phyloP scores from a whole-genome alignment of 345 rosid species.

The Pistacia atlantica region DNA sequence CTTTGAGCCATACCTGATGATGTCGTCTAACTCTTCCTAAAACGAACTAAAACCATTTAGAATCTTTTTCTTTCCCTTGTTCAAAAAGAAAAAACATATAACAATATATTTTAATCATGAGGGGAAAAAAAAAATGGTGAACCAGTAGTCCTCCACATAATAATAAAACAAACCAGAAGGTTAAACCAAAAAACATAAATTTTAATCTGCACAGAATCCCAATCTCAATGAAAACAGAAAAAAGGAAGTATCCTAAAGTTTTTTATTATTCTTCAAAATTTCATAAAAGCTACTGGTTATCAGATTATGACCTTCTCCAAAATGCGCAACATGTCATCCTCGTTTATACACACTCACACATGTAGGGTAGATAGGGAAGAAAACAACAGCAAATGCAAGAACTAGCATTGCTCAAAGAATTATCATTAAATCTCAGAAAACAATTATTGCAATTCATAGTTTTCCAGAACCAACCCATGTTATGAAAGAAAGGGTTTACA shows the following conservation, averaged over 20 bases:
- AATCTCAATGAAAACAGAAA: too few species aligned
- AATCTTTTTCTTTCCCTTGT: not conserved
- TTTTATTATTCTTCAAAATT: not conserved
- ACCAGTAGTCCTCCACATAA: too few species aligned
- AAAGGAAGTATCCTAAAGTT: too few species aligned
- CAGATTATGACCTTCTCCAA: not conserved
- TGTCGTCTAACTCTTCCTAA: constrained; percentile 98
- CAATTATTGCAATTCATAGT: not conserved
- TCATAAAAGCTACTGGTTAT: not conserved
- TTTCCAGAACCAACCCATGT: not conserved
- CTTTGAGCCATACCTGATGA: constrained; percentile 95
- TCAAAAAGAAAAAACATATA: too few species aligned
- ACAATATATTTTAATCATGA: too few species aligned
- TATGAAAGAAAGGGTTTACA: not conserved
- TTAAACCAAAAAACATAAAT: too few species aligned
- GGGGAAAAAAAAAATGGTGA: too few species aligned
- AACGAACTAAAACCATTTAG: constrained; percentile 20
- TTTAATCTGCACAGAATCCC: too few species aligned
- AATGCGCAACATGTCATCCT: not conserved
- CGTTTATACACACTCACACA: not conserved
- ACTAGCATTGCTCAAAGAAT: not conserved
- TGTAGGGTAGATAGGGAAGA: not conserved
- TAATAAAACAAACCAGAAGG: too few species aligned
- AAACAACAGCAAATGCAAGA: not conserved
- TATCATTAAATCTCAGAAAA: not conserved